Base-by-base conservation (phyloP, 2,329 filamentous ascomycete species). In the Biscogniauxia mediterranea region DNA sequence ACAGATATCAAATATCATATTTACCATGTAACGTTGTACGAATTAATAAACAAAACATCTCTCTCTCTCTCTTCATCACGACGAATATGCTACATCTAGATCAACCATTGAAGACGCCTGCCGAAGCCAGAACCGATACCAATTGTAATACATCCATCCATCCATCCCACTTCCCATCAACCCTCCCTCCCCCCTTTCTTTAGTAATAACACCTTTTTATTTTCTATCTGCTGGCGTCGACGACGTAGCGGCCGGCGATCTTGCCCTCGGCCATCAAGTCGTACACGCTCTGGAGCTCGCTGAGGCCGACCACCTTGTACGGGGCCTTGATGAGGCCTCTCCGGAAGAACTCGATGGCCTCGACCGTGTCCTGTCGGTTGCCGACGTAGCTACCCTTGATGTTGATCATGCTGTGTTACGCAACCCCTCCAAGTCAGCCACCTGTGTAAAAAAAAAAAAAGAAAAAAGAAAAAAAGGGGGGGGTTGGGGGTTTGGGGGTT, bases 371-470 rank as follows among this genome's bases (percentile, higher is more conserved):
- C 74, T 90, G 88, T 68, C 94, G 86, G 81, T 96, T 97, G 61
- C 94, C 94, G 68, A 98, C 94, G 75, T 97, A 97, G 70, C 88
- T 92, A 63, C 93, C 93, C 81, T 91, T 91, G 83, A 98, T 97
- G 70, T 79, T 88, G 80, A 97, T 88, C 92, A 97, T 97, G 79
- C 89, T 69, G 84, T 62, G 13, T 26, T 19, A 21, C 50, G 19
- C 11, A n/a, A 46, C 13, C 38, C 38, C 13, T 11, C 38, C 13
- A n/a, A n/a, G 38, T 52, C 19, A 52, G 50, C 46, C 13, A 23
- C 13, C 46, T 23, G 6, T 42, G 32, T 19, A 50, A 17, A 38
- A 28, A 38, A 52, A 6, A 21, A 32, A 11, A n/a, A n/a, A 23
- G 5, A 13, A 25, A 55, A 56, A 46, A 54, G n/a, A n/a, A n/a